A percentile compares a stretch with the other conserved stretches of the same genome.
Conservation (phyloP, 352 stramenopile species). For the Globisporangium barbulae region DNA sequence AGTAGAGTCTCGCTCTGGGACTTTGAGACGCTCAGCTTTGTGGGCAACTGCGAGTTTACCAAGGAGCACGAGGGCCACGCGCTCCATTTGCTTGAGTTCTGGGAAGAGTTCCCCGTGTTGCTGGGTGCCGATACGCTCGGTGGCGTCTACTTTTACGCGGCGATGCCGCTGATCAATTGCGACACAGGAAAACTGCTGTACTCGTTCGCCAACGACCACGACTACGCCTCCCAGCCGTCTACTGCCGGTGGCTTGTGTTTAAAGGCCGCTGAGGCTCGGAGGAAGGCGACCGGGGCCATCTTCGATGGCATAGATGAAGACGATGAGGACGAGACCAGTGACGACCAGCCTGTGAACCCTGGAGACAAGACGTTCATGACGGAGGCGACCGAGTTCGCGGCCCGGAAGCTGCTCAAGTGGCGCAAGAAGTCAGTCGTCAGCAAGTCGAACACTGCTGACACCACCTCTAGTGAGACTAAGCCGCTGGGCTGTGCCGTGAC, state of each 20-base stretch:
- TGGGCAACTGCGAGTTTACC: slow-evolving; percentile 32
- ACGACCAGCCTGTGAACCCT: background rate
- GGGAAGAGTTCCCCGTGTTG: slow-evolving; percentile 67
- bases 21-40: slow-evolving; percentile 63
- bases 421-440: slow-evolving; percentile 4
- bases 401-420: slow-evolving; percentile 34
- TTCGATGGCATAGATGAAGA: slow-evolving; percentile 5
- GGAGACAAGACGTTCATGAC: slow-evolving; percentile 25
- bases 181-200: slow-evolving; percentile 51
- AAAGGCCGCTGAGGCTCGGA: background rate
- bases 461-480: background rate
- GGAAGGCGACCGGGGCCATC: background rate
- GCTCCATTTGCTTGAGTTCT: slow-evolving; percentile 58
- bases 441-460: background rate
- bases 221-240: background rate
- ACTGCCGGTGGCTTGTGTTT: background rate
- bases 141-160: slow-evolving; percentile 55
- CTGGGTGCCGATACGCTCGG: slow-evolving; percentile 46
- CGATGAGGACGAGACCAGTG: slow-evolving; percentile 11
- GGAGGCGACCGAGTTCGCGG: slow-evolving; percentile 30
- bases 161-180: slow-evolving; percentile 35
- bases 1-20: slow-evolving; percentile 63
- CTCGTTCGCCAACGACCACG: slow-evolving; percentile 51
- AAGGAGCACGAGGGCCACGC: slow-evolving; percentile 16
- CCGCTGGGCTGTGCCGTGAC: slow-evolving; percentile 30